These are phyloP conservation scores for Schoenoplectus triqueter DNA, from an alignment of 202 grass and related monocot species.

Conservation along the genomic window DNA sequence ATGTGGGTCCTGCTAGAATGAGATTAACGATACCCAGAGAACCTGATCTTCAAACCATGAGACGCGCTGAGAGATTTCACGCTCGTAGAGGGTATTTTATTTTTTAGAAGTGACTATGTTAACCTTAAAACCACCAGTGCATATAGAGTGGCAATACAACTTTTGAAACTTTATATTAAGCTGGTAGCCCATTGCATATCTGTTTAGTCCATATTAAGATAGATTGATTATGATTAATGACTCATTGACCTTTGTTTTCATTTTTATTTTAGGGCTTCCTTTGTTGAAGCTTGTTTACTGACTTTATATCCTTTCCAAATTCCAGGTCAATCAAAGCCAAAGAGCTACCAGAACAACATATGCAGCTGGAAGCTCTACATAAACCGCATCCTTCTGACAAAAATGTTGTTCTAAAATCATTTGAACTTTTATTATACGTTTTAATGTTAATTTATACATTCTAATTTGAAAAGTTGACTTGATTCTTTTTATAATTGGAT, in stretches of 20 bases:
- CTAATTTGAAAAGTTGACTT: slow-evolving; percentile 21
- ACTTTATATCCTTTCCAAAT: slow-evolving; percentile 38
- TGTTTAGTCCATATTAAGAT: background rate
- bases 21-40: slow-evolving; percentile 86
- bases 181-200: background rate
- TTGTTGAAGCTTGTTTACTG: slow-evolving; percentile 22
- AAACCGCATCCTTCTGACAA: slow-evolving; percentile 47
- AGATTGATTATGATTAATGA: background rate
- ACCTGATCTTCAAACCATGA: slow-evolving; percentile 79
- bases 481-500: slow-evolving; percentile 28
- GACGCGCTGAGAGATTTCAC: slow-evolving; percentile 75
- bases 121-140: slow-evolving; percentile 35
- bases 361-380: slow-evolving; percentile 16
- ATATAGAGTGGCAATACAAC: background rate
- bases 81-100: slow-evolving; percentile 67
- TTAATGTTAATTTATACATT: background rate
- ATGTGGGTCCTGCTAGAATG: slow-evolving; percentile 44
- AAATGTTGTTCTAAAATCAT: slow-evolving; percentile 49
- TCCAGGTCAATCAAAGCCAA: slow-evolving; percentile 59
- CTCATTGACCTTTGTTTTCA: background rate
- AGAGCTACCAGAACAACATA: slow-evolving; percentile 43
- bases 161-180: background rate
- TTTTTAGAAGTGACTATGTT: slow-evolving; percentile 33
- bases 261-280: slow-evolving; percentile 8
- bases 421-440: background rate